These are phyloP conservation scores for Phytophthora sojae DNA, from an alignment of 352 stramenopile species.

Conservation along the genomic window DNA sequence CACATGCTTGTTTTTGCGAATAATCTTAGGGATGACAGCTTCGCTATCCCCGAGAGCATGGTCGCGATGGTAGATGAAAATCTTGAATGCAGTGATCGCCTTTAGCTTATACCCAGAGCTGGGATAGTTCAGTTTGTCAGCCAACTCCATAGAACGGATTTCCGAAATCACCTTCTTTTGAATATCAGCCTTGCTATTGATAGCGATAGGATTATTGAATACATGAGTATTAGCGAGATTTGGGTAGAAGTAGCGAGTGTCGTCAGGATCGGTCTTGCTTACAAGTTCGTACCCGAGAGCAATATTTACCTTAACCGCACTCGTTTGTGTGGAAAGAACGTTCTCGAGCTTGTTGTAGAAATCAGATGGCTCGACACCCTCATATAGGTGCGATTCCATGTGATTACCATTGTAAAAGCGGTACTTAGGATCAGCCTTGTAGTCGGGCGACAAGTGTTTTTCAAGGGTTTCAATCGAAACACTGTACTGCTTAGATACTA, in stretches of 20 bases:
- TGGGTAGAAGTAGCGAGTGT: background rate
- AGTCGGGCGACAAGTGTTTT: too few relatives aligned
- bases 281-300: slow-evolving; percentile 13
- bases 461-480: too few relatives aligned
- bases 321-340: too few relatives aligned
- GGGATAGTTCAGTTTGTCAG: slow-evolving; percentile 26
- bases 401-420: background rate
- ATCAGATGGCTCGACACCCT: background rate
- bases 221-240: slow-evolving; percentile 11
- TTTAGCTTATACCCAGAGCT: slow-evolving; percentile 16
- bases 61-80: slow-evolving; percentile 23
- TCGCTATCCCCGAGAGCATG: slow-evolving; percentile 22
- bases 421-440: too few relatives aligned
- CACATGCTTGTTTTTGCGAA: slow-evolving; percentile 9
- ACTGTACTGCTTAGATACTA: slow-evolving; percentile 1
- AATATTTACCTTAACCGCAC: slow-evolving; percentile 17
- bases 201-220: slow-evolving; percentile 11
- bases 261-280: background rate
- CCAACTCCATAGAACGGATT: slow-evolving; percentile 22
- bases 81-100: slow-evolving; percentile 22
- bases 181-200: slow-evolving; percentile 31
- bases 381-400: slow-evolving; percentile 6
- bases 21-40: background rate
- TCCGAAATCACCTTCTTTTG: slow-evolving; percentile 10
- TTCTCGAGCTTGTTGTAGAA: slow-evolving; percentile 3